Base-by-base conservation (phyloP, 441 rosid genomes). In the Flueggea neowawraea region DNA sequence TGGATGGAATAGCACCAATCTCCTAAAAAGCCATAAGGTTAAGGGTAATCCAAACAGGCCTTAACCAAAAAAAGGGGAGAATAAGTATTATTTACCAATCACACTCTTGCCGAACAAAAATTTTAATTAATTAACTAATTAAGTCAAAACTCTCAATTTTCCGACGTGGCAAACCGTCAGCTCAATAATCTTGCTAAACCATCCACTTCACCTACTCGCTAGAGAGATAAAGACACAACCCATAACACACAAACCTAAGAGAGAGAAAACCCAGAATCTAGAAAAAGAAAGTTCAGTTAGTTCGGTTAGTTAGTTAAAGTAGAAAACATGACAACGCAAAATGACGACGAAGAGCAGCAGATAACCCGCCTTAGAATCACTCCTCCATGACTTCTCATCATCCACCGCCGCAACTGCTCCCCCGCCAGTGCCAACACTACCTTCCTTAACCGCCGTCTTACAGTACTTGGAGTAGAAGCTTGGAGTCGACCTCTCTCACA, bases 371-470 rank as follows among this genome's bases (percentile, higher is more conserved):
- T 31, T 67, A 36, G 55, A 12, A 51, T 45, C 55, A 5, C 55
- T 67, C 39, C 50, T 59, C 64, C 47, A 16, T 13, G 14, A 10
- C 41, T 36, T 7, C 60, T 41, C 45, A 22, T 54, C 57, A 10
- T 54, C 55, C 28, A 5, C 55, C 28, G 15, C 16, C 16, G 14
- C 41, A 22, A 22, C 28, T 22, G 28, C 36, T 7, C 60, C 6
- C 14, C 12, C 60, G 44, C 45, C 32, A n/a, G n/a, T n/a, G n/a
- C n/a, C n/a, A 12, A 22, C 55, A 31, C 16, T 55, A 32, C 55
- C 33, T 63, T 66, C 70, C 31, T 63, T 68, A 16, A 39, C 12
- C 68, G 70, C 70, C 56, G 73, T 75, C 62, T 62, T 75, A 10
- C 60, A 44, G 50, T 62, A 65, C 65, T 69, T 72, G 31, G 69